Percentiles rank a stretch among this genome's conserved stretches.
Conservation (phyloP, 1,139 yeast genomes). For the Hyphopichia burtonii region DNA sequence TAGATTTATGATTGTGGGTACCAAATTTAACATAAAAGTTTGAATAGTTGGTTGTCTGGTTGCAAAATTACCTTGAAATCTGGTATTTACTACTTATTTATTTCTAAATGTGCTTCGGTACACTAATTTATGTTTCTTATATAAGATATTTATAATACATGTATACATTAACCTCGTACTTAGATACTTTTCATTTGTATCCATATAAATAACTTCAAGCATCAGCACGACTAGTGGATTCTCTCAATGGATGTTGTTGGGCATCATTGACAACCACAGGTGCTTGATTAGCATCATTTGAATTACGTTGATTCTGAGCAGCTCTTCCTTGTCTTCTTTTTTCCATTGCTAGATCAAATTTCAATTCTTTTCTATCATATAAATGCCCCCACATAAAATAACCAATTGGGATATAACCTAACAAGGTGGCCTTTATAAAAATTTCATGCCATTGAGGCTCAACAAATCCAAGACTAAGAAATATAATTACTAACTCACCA, state of each 20-base stretch:
- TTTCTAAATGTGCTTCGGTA: no score
- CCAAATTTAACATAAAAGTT: slow-evolving; percentile 30
- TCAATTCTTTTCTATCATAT: slow-evolving; percentile 17
- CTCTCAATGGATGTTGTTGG: background rate
- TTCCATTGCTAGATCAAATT: slow-evolving; percentile 23
- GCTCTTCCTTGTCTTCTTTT: slow-evolving; percentile 15
- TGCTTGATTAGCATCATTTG: background rate
- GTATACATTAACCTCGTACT: background rate
- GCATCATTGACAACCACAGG: background rate
- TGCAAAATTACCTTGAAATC: no score
- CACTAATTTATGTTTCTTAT: no score
- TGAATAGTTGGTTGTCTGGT: slow-evolving; percentile 7
- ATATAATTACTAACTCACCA: slow-evolving; percentile 53
- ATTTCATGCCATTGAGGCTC: slow-evolving; percentile 31
- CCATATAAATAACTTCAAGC: background rate
- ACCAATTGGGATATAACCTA: slow-evolving; percentile 37
- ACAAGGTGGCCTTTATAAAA: slow-evolving; percentile 24
- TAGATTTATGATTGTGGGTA: slow-evolving; percentile 34
- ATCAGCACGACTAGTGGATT: background rate
- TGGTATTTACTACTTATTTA: no score
- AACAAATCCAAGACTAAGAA: slow-evolving; percentile 49
- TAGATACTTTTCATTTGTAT: no score
- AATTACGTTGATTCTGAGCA: slow-evolving; percentile 1
- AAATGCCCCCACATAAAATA: slow-evolving; percentile 38
- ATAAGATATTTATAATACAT: background rate